Evolutionary conservation across 495 filamentous ascomycete genomes (phyloP), one percentile per base, ranked within the genome.

Genomic region (Aspergillus panamensis): DNA sequence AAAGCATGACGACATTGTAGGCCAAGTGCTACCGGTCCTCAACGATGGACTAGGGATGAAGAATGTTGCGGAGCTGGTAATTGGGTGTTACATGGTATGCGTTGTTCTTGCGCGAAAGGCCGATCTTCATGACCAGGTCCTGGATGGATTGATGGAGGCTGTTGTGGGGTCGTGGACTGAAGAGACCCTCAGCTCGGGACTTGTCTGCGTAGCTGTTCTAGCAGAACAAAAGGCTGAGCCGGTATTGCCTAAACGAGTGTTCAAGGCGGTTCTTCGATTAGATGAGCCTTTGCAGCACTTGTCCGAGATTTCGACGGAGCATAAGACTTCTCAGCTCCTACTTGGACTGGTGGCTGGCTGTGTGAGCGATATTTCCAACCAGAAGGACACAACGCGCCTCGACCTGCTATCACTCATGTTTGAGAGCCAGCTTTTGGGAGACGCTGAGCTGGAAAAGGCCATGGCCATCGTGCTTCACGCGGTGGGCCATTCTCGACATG

Each of bases 31-130:
- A 4, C 89, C 92, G 10, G 79, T 89, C 3, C 70, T 97, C 19
- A 87, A 90, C 55, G 83, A 89, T 48, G 87, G 84, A 6, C 80
- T 97, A 47, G 77, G 82, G 12, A 81, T 92, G 75, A 84, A 85
- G 57, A 81, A 86, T 31, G 80, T 85, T 0, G 81, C 90, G 0
- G 88, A 93, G 53, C 75, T 96, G 40, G 84, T 90, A 48, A 80
- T 93, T 59, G 91, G 87, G 19, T 91, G 86, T 64, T 97, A 96
- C 66, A 96, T 96, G 90, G 82, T 97, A 25, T 79, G 90, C 21
- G 85, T 89, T 0, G 82, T 97, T 52, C 76, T 97, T 51, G 91
- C 86, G 8, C 85, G 90, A 19, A 97, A 96, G 68, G 83, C 85
- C 8, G 76, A 78, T 20, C 78, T 97, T 14, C 81, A 87, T 25